Evolutionary conservation across 768 basidiomycete genomes (phyloP).

Genomic region (Termitomyces sp.): DNA sequence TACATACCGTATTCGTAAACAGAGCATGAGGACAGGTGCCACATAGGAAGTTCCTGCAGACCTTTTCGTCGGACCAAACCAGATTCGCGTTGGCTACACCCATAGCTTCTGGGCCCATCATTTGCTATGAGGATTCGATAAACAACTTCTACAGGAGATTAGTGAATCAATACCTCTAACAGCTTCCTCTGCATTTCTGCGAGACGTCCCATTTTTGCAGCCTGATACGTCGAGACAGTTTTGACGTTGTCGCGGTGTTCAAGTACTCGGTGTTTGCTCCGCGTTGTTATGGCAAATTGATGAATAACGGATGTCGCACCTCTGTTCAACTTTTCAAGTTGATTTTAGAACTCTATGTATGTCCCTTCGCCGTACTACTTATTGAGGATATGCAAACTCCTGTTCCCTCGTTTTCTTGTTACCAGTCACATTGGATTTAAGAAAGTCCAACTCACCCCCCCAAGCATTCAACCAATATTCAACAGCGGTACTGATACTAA

Average conservation of each 20-base stretch:
- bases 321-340: too few species aligned
- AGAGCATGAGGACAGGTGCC: conserved; percentile 98
- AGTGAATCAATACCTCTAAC: conserved; percentile 31
- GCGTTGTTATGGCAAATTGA: conserved; percentile 4
- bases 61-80: conserved; percentile 94
- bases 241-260: conserved; percentile 13
- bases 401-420: too few species aligned
- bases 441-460: too few species aligned
- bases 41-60: conserved; percentile 96
- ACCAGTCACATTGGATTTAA: too few species aligned
- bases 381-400: too few species aligned
- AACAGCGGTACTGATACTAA: background rate
- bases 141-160: conserved; percentile 35
- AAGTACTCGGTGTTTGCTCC: conserved; percentile 15
- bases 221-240: conserved; percentile 5
- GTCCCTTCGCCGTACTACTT: too few species aligned
- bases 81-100: conserved; percentile 91
- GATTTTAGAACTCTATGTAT: too few species aligned
- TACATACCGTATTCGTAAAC: conserved; percentile 93
- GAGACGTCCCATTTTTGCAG: conserved; percentile 76
- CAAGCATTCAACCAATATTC: too few species aligned
- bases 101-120: conserved; percentile 99
- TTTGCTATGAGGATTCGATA: conserved; percentile 66
- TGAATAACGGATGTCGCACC: too few species aligned
- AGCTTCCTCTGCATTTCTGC: conserved; percentile 99